A percentile compares a stretch with the other conserved stretches of the same genome.
Conservation (phyloP, 805 yeast species). For the Saturnispora sekii region DNA sequence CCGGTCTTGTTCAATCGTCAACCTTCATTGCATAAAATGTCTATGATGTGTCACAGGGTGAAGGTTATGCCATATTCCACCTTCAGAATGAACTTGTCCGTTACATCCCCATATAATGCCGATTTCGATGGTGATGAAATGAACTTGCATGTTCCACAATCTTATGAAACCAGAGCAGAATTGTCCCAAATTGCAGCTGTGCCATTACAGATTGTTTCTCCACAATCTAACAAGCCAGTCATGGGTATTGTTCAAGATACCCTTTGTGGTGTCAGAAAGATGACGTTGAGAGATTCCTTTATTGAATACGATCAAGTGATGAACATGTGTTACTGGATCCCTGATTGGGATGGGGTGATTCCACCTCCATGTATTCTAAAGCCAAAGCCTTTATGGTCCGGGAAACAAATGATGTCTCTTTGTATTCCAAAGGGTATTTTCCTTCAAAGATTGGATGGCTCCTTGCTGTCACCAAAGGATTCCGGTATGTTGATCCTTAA, state of each 20-base stretch:
- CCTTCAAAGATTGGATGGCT: conserved; percentile 87
- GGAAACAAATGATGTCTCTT: conserved; percentile 87
- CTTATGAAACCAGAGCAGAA: conserved; percentile 98
- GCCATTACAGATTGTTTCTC: conserved; percentile 94
- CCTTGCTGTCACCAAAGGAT: conserved; percentile 78
- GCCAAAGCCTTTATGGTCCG: conserved; percentile 96
- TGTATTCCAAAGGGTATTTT: conserved; percentile 96
- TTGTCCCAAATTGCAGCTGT: conserved; percentile 92
- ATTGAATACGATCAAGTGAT: conserved; percentile 88
- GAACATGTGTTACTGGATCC: conserved; percentile 97
- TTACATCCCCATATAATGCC: conserved; percentile 98
- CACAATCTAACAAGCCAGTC: conserved; percentile 97
- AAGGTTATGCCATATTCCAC: conserved; percentile 98
- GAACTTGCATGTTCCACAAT: conserved; percentile 98
- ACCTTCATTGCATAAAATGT: conserved; percentile 98
- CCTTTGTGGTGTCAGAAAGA: conserved; percentile 90
- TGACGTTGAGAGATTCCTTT: conserved; percentile 85
- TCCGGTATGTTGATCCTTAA: conserved; percentile 92
- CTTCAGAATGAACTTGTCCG: conserved; percentile 90
- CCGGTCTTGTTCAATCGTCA: conserved; percentile 98
- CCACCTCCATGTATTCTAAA: conserved; percentile 91
- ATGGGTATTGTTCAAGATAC: conserved; percentile 99
- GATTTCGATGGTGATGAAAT: conserved; percentile 99
- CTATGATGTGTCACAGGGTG: conserved; percentile 99
- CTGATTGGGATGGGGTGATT: conserved; percentile 96